These are phyloP conservation scores for Linnemannia exigua DNA, from an alignment of 192 early-diverging fungal species.

Conservation along the genomic window DNA sequence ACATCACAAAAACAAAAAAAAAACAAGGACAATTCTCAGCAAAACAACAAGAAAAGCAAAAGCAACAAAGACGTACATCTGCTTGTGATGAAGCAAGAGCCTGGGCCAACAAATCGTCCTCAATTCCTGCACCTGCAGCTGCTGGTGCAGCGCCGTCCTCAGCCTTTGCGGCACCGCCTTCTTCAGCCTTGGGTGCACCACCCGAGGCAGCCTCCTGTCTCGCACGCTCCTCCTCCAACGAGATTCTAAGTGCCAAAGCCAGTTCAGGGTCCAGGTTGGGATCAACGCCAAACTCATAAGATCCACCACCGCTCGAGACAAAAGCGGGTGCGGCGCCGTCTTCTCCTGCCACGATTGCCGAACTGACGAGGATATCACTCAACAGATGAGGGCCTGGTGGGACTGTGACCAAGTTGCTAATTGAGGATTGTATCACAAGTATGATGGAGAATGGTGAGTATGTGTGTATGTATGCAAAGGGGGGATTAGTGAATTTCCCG, in stretches of 20 bases:
- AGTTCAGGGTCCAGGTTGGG: conserved; percentile 95
- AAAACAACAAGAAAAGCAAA: background rate
- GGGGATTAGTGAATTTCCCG: too few relatives aligned
- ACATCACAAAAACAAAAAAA: background rate
- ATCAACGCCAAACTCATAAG: conserved; percentile 96
- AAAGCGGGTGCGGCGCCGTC: conserved; percentile 82
- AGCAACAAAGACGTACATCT: conserved; percentile 34
- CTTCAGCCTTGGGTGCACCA: conserved; percentile 60
- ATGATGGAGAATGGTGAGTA: background rate
- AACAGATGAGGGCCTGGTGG: conserved; percentile 96
- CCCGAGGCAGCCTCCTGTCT: conserved; percentile 79
- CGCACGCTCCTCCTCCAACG: conserved; percentile 95
- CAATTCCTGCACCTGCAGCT: conserved; percentile 58
- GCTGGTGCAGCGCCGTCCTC: conserved; percentile 29
- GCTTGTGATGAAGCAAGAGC: conserved; percentile 82
- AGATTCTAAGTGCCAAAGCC: conserved; percentile 94
- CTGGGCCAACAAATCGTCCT: conserved; percentile 74
- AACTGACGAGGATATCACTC: conserved; percentile 87
- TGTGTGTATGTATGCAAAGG: too few relatives aligned
- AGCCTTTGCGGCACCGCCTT: conserved; percentile 34
- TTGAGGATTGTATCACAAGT: background rate
- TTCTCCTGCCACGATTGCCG: conserved; percentile 89
- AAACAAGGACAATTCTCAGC: background rate
- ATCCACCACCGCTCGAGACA: conserved; percentile 70
- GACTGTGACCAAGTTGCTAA: conserved; percentile 89